phyloP scores from a whole-genome alignment of 78 protist species.

The Dictyostelium firmibasis region DNA sequence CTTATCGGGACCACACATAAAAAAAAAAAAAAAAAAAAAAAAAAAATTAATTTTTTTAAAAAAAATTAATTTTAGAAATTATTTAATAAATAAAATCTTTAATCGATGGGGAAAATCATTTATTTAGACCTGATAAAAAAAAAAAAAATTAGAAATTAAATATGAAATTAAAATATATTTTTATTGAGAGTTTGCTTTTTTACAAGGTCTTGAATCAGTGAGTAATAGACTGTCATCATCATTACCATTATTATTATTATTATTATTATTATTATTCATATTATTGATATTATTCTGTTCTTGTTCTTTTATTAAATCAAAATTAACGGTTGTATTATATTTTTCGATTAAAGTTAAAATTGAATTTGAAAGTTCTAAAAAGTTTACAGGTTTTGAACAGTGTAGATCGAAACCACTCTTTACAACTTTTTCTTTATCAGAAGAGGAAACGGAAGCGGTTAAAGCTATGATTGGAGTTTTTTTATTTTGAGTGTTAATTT shows the following conservation, averaged over 20 bases:
- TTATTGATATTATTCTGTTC: not conserved
- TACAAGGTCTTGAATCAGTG: not conserved
- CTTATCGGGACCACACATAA: too few species aligned
- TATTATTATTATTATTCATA: not conserved
- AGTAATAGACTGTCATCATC: not conserved
- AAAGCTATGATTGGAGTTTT: conserved; percentile 36
- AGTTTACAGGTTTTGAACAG: conserved; percentile 43
- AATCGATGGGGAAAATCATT: too few species aligned
- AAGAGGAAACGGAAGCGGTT: conserved; percentile 19
- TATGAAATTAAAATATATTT: not conserved
- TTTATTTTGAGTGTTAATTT: not conserved
- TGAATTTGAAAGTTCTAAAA: conserved; percentile 24
- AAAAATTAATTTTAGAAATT: too few species aligned
- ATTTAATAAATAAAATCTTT: too few species aligned
- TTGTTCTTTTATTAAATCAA: not conserved
- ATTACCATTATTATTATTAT: not conserved
- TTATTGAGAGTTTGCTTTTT: not conserved
- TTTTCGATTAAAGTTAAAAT: conserved; percentile 17
- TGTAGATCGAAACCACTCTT: conserved; percentile 25
- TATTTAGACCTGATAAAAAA: too few species aligned
- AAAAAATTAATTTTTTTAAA: too few species aligned
- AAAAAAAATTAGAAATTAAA: not conserved
- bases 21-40: too few species aligned
- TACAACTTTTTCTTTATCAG: conserved; percentile 6
- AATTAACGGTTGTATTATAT: conserved; percentile 1